These are phyloP conservation scores for Leccinum ochraceum DNA, from an alignment of 768 basidiomycete genomes.

Conservation along the genomic window DNA sequence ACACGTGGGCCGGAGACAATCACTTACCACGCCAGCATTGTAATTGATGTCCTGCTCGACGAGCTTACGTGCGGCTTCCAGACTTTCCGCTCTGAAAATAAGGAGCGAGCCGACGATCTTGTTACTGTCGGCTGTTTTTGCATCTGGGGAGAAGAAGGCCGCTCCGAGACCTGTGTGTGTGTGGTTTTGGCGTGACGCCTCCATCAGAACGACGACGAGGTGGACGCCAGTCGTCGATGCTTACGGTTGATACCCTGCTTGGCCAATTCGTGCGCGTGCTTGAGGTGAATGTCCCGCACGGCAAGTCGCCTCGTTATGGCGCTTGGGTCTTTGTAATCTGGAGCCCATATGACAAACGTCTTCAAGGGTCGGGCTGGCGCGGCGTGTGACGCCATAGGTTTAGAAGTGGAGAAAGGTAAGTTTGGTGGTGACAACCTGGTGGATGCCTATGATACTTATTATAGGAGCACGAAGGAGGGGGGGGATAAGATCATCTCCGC, in stretches of 20 bases:
- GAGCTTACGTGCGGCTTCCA: slow-evolving; percentile 42
- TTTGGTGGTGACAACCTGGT: background rate
- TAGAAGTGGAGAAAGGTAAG: background rate
- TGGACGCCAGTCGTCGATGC: slow-evolving; percentile 20
- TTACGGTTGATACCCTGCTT: slow-evolving; percentile 50
- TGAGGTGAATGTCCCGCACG: slow-evolving; percentile 54
- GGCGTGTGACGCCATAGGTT: slow-evolving; percentile 25
- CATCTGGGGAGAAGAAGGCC: slow-evolving; percentile 55
- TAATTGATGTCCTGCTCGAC: slow-evolving; percentile 27
- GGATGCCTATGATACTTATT: background rate
- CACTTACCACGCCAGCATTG: slow-evolving; percentile 24
- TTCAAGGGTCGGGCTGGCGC: slow-evolving; percentile 3
- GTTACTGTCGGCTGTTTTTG: slow-evolving; percentile 45
- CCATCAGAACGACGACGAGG: slow-evolving; percentile 11
- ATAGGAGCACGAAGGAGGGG: background rate
- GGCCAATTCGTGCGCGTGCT: slow-evolving; percentile 38
- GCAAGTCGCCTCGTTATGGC: slow-evolving; percentile 52
- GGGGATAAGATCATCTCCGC: background rate
- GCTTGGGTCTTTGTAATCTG: slow-evolving; percentile 60
- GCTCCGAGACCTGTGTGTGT: slow-evolving; percentile 60
- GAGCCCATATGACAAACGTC: slow-evolving; percentile 62
- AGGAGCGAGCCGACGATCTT: slow-evolving; percentile 61
- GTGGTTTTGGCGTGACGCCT: background rate
- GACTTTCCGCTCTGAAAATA: slow-evolving; percentile 51
- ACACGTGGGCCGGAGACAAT: background rate